Evolutionary conservation across 163 green algal genomes (phyloP), one percentile per base, ranked within the genome.

Genomic region (Chloromonas sp.): DNA sequence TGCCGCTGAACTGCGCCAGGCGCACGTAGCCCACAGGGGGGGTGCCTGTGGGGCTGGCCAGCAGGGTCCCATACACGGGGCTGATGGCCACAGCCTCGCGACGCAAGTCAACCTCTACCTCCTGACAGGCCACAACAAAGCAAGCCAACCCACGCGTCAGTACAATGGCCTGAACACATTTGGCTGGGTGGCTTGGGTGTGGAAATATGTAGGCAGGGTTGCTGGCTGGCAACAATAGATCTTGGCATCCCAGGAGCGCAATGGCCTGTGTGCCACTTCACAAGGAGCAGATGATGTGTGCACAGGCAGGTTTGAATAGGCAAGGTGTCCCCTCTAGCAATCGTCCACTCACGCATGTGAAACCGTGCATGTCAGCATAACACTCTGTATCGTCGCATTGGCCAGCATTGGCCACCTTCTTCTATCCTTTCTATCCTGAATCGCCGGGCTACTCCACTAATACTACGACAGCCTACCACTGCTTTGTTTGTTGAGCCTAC

Each of bases 1-100:
- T 96, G 87, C 92, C 90, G 87, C 84, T 94, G 92, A 99, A 98
- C 86, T 88, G 92, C n/a, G 92, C 90, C 8, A 99, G 92, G 59
- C 94, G 90, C 82, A 99, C 90, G 87, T 99, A 98, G 60, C 95
- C 95, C 36, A 94, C 80, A 5, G 36, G 79, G 78, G 66, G 59
- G 62, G 77, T 82, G 62, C 62, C 14, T 58, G 15, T n/a, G 14
- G 71, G 66, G 76, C 14, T 15, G 59, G 84, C 60, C 71, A 98
- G 87, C 15, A 90, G 84, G 1, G 93, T 94, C 79, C 87, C 89
- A 87, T 93, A 97, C 57, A 98, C 87, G 0, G 95, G 94, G 81
- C 85, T 94, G 58, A 98, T 86, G 77, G 92, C 86, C 59, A 98
- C 92, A 15, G 84, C 87, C 89, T 98, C 95, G 0, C 95, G 85